Evolutionary conservation across 2,329 filamentous ascomycete genomes (phyloP), one percentile per base, ranked within the genome.

Genomic region (Xenoacremonium recifei): DNA sequence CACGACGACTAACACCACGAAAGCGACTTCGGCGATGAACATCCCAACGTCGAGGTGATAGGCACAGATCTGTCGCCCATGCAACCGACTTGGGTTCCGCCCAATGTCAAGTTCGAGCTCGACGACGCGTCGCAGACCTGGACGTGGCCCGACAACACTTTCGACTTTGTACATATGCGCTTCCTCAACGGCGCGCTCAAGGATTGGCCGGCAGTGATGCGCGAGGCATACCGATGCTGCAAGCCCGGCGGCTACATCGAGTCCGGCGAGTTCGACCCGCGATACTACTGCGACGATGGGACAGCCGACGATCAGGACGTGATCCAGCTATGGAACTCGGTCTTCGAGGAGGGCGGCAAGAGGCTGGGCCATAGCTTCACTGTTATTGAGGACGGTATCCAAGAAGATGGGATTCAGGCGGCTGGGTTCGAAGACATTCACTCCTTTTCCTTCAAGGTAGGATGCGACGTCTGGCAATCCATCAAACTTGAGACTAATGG

Each of bases 171-270:
- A 6, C 35, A 42, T 19, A 16, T 36, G 7, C 30, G 23, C 12
- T 42, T 42, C 17, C 25, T 39, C 18, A 35, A 39, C 16, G 30
- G 35, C 16, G 36, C 35, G 2, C 17, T 42, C 15, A 21, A 36
- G n/a, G 35, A 45, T 9, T 42, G 30, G 31, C 16, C 12, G 2
- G 21, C 23, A 11, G 9, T 45, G 5, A 42, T 40, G 30, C 18
- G 31, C 13, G 30, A 46, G 34, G 36, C 27, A 3, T 46, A 39
- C 20, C 36, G 34, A 2, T 42, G 21, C 33, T 36, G 31, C n/a
- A 42, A 45, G 20, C 42, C 39, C 6, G 38, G 42, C n/a, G 42
- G 42, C 15, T 48, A 45, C 15, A 16, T 48, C 21, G 42, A 48
- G 15, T 40, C 41, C 5, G 41, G 37, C 17, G 45, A 47, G 21